Conservation (phyloP, 2,329 filamentous ascomycete genomes). For the Aspergillus aculeatus region DNA sequence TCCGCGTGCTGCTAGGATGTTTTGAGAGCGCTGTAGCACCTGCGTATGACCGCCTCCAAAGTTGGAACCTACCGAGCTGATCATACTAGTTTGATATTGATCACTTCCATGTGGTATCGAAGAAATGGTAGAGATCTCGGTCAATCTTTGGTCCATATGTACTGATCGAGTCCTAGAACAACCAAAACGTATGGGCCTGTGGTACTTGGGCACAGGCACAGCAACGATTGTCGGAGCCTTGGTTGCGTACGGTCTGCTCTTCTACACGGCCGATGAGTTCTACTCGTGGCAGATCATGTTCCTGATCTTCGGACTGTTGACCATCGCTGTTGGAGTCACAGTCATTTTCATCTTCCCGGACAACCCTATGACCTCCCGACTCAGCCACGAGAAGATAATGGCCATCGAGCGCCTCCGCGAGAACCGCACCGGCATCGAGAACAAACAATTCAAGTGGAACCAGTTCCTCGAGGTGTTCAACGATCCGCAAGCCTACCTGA, state of each 20-base stretch:
- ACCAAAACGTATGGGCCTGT: constrained; percentile 58
- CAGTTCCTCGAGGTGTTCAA: constrained; percentile 49
- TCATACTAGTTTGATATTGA: constrained; percentile 47
- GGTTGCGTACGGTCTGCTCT: constrained; percentile 56
- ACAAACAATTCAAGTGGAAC: constrained; percentile 49
- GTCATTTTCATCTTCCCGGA: constrained; percentile 43
- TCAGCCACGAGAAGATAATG: constrained; percentile 37
- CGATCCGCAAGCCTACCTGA: constrained; percentile 47
- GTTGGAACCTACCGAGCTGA: not conserved
- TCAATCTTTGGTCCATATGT: not conserved
- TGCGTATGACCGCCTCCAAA: constrained; percentile 26
- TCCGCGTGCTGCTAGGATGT: constrained; percentile 53
- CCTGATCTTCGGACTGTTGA: constrained; percentile 46
- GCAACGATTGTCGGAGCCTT: constrained; percentile 56
- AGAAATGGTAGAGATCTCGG: constrained; percentile 28
- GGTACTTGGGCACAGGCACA: constrained; percentile 60
- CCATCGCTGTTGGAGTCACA: constrained; percentile 38
- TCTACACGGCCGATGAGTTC: constrained; percentile 44
- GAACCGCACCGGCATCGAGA: constrained; percentile 53
- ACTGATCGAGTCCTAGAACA: constrained; percentile 48
- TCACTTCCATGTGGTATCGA: constrained; percentile 58
- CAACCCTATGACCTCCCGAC: constrained; percentile 41
- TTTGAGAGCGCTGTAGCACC: constrained; percentile 57
- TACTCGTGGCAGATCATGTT: constrained; percentile 53
- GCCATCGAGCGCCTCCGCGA: constrained; percentile 44